Evolutionary conservation across 148 eudicot species (phyloP).

Genomic region (Oxyria digyna): DNA sequence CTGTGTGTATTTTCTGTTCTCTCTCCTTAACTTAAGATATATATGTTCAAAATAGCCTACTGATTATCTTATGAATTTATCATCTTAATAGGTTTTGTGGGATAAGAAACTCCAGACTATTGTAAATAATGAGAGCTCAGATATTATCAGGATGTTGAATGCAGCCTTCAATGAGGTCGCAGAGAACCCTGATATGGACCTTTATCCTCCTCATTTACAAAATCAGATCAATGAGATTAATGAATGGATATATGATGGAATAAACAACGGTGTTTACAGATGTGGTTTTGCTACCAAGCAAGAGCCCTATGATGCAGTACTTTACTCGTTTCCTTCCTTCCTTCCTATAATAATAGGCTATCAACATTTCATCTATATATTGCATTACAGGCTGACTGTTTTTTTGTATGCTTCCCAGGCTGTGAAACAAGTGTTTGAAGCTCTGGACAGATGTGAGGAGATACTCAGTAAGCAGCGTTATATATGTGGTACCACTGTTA

Average conservation of each 20-base stretch:
- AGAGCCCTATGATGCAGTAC: slow-evolving; percentile 74
- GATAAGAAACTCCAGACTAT: slow-evolving; percentile 71
- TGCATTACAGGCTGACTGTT: neutral
- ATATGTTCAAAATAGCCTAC: no score
- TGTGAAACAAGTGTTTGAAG: slow-evolving; percentile 48
- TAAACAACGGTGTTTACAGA: slow-evolving; percentile 86
- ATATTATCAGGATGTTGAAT: slow-evolving; percentile 85
- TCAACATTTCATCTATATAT: neutral
- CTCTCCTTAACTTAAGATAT: neutral
- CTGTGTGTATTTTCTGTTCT: slow-evolving; percentile 38
- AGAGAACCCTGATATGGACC: slow-evolving; percentile 53
- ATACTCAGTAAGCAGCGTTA: slow-evolving; percentile 65
- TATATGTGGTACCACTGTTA: slow-evolving; percentile 55
- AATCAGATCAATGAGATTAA: slow-evolving; percentile 61
- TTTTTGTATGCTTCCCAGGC: slow-evolving; percentile 32
- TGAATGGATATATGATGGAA: slow-evolving; percentile 50
- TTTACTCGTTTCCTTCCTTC: neutral
- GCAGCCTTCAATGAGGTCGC: slow-evolving; percentile 74
- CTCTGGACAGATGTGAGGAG: slow-evolving; percentile 80
- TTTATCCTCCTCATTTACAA: slow-evolving; percentile 62
- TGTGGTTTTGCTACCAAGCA: slow-evolving; percentile 91
- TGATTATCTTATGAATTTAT: neutral
- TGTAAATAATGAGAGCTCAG: slow-evolving; percentile 86
- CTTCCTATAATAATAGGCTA: neutral
- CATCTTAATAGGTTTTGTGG: slow-evolving; percentile 57